Base-by-base conservation (phyloP, 108 stramenopile species). In the Nitzschia palea region DNA sequence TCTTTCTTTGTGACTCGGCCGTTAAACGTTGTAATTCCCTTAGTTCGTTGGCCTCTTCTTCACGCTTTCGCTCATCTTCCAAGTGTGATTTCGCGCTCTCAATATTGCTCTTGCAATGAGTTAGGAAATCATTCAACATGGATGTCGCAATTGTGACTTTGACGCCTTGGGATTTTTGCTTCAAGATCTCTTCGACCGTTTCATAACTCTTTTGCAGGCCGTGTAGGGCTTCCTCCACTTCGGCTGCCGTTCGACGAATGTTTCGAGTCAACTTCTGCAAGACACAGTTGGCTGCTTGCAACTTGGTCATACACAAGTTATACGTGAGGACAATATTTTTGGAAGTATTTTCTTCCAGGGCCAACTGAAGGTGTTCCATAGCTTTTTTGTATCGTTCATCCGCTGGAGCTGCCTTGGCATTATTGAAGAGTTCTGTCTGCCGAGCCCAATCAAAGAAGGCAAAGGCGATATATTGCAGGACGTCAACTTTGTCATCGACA, bases 381-480 rank as follows among this genome's bases (percentile, higher is more conserved):
- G 87, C 88, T 45, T 83, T 84, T 52, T 83, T 63, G 71, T 93
- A 93, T 40, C 92, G 75, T 44, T 85, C 89, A 53, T 93, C 92
- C n/a, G 92, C 92, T 1, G 92, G 92, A 2, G 92, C 92, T 53
- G 92, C 92, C 61, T 87, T 86, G 23, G 80, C 68, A 57, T 93
- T 83, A 62, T 88, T 87, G 78, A 83, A 86, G 15, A 84, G 62
- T 58, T 93, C 92, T 5, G 92, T 86, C 33, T 93, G 89, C 36
- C 90, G 76, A 5, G 94, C 94, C 94, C 94, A 95, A 62, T 92
- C 90, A 63, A 91, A 95, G 60, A 89, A 90, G 5, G 90, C 86
- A 67, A 91, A 91, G 3, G 94, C 85, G 62, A 95, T 90, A 66
- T 95, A 95, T 30, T 79, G 66, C 25, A 89, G 67, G 3, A 95